phyloP scores from a whole-genome alignment of 2,329 filamentous ascomycete genomes.

The Aspergillus transmontanensis region DNA sequence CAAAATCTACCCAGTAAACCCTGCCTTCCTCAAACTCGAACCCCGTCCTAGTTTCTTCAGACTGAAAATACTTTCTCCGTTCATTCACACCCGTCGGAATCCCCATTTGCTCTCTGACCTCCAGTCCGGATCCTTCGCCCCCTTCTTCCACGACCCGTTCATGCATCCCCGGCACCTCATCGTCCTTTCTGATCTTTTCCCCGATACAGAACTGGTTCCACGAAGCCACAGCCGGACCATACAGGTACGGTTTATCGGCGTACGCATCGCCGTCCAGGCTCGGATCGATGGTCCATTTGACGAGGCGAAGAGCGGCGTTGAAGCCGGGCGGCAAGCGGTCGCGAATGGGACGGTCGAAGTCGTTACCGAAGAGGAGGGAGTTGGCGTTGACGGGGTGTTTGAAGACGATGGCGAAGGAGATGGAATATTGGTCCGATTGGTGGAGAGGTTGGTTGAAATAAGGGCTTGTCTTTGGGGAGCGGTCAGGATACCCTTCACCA shows the following conservation, averaged over 20 bases:
- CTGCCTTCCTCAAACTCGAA: conserved; percentile 66
- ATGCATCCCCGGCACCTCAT: conserved; percentile 42
- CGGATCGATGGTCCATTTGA: conserved; percentile 89
- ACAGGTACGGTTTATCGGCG: conserved; percentile 81
- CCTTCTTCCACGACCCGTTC: conserved; percentile 66
- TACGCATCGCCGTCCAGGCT: conserved; percentile 88
- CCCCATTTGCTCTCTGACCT: conserved; percentile 49
- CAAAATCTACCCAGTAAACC: conserved; percentile 72
- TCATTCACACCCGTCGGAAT: conserved; percentile 57
- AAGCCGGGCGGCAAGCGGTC: conserved; percentile 86
- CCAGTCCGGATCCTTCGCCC: conserved; percentile 57
- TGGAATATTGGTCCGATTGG: conserved; percentile 78
- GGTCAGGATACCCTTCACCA: conserved; percentile 67
- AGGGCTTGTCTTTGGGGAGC: conserved; percentile 68
- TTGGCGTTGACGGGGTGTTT: conserved; percentile 66
- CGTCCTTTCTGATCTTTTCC: conserved; percentile 33
- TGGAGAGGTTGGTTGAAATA: conserved; percentile 78
- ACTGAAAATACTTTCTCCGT: conserved; percentile 64
- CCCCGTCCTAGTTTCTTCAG: conserved; percentile 54
- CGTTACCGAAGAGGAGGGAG: conserved; percentile 89
- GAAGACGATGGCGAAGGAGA: conserved; percentile 77
- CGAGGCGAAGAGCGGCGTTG: conserved; percentile 78
- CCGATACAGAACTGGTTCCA: conserved; percentile 79
- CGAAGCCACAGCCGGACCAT: conserved; percentile 76
- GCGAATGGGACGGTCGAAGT: conserved; percentile 89